Percentiles rank a stretch among this genome's conserved stretches.
Evolutionary conservation across 345 rosid species (phyloP).

Genomic region (Punica granatum): DNA sequence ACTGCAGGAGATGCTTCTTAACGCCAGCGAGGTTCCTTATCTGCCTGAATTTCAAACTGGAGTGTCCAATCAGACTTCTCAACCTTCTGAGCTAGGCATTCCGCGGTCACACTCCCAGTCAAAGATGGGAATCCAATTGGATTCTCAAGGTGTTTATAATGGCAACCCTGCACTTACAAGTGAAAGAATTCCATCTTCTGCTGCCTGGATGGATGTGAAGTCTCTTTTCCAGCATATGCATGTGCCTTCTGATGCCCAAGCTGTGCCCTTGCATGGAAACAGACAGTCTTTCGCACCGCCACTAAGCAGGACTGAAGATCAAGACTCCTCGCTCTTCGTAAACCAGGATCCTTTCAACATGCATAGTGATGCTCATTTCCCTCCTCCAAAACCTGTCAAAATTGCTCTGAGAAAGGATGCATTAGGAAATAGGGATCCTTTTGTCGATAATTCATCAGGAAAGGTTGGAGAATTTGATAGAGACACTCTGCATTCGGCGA

Average conservation of each 20-base stretch:
- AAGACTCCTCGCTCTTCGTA: conserved; percentile 52
- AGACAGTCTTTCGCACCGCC: conserved; percentile 3
- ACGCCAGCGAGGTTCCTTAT: conserved; percentile 20
- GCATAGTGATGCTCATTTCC: conserved; percentile 37
- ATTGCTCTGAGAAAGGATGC: conserved; percentile 33
- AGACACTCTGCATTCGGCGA: conserved; percentile 21
- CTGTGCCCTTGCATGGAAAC: conserved; percentile 15
- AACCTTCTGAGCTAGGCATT: conserved; percentile 26
- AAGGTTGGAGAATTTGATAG: conserved; percentile 21
- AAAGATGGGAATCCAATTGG: conserved; percentile 27
- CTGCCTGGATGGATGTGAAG: conserved; percentile 27
- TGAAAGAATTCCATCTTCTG: conserved; percentile 23
- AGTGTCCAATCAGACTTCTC: conserved; percentile 24
- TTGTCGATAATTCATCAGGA: conserved; percentile 22
- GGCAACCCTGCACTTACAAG: conserved; percentile 19
- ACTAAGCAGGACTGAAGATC: conserved; percentile 19
- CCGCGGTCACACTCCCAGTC: conserved; percentile 30
- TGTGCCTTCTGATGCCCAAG: conserved; percentile 21
- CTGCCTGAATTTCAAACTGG: conserved; percentile 20
- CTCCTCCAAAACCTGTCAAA: conserved; percentile 56
- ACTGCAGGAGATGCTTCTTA: conserved; percentile 15
- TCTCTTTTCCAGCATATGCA: conserved; percentile 22
- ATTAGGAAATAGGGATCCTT: conserved; percentile 30
- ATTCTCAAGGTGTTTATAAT: conserved; percentile 28
- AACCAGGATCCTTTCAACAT: conserved; percentile 66